Evolutionary conservation across 129 eudicot species (phyloP), one percentile per base, ranked within the genome.

Genomic region (Kitagawia praeruptora): DNA sequence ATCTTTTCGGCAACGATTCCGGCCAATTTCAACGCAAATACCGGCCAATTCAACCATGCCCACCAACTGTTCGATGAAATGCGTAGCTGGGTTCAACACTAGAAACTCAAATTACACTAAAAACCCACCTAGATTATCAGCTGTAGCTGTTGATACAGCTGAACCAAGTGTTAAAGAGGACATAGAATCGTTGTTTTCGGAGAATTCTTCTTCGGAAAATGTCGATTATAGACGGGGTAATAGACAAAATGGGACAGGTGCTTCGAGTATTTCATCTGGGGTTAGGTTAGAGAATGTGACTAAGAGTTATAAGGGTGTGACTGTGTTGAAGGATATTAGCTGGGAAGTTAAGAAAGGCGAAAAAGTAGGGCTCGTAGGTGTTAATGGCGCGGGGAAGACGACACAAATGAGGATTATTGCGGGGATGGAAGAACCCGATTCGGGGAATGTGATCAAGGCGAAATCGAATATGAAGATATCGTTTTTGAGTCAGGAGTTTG

Each of bases 261-360:
- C 99, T 14, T 95, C 99, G 12, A 84, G 83, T 76, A 89, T 96
- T 42, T 90, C 99, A 1, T 96, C 99, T 2, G 99, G 99, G 44
- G 87, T 90, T 63, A 89, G 95, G 86, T 77, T 96, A 84, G 99
- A 96, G 76, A 96, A 96, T 82, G 85, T 96, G 41, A 89, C 86
- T 69, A 92, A 96, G 75, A 81, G 87, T 67, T 95, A 95, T 56
- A 92, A 92, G 83, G 97, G 99, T n/a, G 95, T 86, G 44, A 95
- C 98, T 11, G 96, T 95, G n/a, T 81, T 95, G 87, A 90, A 90
- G 74, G 87, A 95, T 79, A 91, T 95, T 34, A 87, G 75, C 70
- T 95, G 99, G 99, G 99, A 95, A 63, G 99, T 95, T 79, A 95
- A 95, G 70, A 95, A 89, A 66, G 97, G 99, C 1, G 99, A 95